Conservation (phyloP, 805 yeast genomes). For the Yarrowia sp. region DNA sequence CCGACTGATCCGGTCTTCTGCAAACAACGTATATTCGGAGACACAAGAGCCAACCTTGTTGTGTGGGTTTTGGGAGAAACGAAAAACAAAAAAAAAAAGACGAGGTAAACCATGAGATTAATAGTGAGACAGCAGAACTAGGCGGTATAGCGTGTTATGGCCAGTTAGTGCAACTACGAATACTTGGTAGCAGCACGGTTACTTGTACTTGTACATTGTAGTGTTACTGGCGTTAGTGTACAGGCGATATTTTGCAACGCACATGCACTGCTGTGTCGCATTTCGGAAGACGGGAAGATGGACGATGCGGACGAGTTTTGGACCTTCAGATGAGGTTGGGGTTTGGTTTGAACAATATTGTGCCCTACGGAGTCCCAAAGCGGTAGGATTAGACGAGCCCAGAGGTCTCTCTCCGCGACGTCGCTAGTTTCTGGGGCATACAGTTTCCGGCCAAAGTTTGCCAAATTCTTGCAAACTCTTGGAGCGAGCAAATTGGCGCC, state of each 20-base stretch:
- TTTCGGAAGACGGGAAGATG: too few species aligned
- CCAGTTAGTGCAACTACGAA: too few species aligned
- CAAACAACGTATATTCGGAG: conserved; percentile 30
- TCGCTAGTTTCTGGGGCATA: not conserved
- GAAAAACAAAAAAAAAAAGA: not conserved
- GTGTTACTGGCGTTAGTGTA: too few species aligned
- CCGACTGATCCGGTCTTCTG: conserved; percentile 3
- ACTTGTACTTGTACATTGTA: too few species aligned
- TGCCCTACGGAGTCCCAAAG: not conserved
- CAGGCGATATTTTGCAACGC: too few species aligned
- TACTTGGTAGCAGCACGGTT: too few species aligned
- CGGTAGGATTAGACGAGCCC: conserved; percentile 13
- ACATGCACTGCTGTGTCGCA: too few species aligned
- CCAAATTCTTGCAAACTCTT: not conserved
- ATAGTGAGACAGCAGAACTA: not conserved
- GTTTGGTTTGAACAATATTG: too few species aligned
- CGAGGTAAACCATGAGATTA: conserved; percentile 1
- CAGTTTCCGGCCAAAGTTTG: not conserved
- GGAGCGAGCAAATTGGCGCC: conserved; percentile 6
- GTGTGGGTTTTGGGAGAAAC: not conserved
- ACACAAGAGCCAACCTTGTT: conserved; percentile 12
- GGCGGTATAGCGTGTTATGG: too few species aligned
- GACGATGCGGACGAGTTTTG: too few species aligned
- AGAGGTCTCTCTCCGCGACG: too few species aligned
- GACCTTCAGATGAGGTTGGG: too few species aligned